Percentiles rank a stretch among this genome's conserved stretches.
Evolutionary conservation across 768 basidiomycete species (phyloP).

Genomic region (Boletellus ananas): DNA sequence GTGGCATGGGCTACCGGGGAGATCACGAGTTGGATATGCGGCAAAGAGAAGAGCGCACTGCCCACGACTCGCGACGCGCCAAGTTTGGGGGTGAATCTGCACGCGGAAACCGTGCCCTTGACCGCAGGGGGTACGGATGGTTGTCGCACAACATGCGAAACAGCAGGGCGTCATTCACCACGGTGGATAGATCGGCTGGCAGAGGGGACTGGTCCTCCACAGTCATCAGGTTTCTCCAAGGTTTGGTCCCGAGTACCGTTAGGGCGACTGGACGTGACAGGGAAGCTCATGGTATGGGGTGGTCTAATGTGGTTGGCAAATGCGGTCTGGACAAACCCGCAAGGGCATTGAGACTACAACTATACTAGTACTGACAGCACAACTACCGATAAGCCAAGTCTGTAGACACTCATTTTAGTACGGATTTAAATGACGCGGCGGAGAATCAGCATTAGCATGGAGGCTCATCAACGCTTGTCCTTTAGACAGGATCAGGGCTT

Average conservation of each 20-base stretch:
- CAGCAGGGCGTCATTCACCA: slow-evolving; percentile 34
- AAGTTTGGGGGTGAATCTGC: neutral
- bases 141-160: slow-evolving; percentile 31
- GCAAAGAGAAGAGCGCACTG: slow-evolving; percentile 25
- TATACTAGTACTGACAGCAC: neutral
- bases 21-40: slow-evolving; percentile 59
- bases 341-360: slow-evolving; percentile 2
- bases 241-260: slow-evolving; percentile 31
- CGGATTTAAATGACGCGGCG: neutral
- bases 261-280: slow-evolving; percentile 39
- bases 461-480: slow-evolving; percentile 70
- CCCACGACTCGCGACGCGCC: slow-evolving; percentile 16
- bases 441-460: slow-evolving; percentile 87
- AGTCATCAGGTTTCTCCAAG: slow-evolving; percentile 22
- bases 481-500: slow-evolving; percentile 80
- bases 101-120: slow-evolving; percentile 12
- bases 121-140: neutral
- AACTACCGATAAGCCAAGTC: neutral
- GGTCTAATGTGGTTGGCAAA: slow-evolving; percentile 64
- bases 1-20: slow-evolving; percentile 73
- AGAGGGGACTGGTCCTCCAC: slow-evolving; percentile 27
- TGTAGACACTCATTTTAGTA: slow-evolving; percentile 16
- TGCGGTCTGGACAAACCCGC: slow-evolving; percentile 47
- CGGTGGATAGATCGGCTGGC: slow-evolving; percentile 53
- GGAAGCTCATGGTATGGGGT: slow-evolving; percentile 40